These are phyloP conservation scores for Ophidiomyces ophidiicola DNA, from an alignment of 2,329 filamentous ascomycete species.

Conservation along the genomic window DNA sequence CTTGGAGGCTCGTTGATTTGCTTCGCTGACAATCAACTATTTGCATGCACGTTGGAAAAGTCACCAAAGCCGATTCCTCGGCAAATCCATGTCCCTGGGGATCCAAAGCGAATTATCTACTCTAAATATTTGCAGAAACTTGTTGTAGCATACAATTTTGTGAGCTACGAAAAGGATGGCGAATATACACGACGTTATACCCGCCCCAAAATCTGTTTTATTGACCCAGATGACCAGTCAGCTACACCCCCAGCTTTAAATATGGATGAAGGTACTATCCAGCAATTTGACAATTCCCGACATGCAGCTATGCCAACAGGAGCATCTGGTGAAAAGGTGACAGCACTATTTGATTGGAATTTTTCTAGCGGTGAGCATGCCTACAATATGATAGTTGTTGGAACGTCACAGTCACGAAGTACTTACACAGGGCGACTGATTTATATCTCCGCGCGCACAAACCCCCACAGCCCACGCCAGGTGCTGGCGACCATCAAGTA, in stretches of 20 bases:
- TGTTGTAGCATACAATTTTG: slow-evolving; percentile 36
- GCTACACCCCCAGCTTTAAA: slow-evolving; percentile 5
- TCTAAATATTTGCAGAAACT: slow-evolving; percentile 36
- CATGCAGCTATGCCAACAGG: slow-evolving; percentile 23
- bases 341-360: slow-evolving; percentile 32
- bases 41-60: slow-evolving; percentile 37
- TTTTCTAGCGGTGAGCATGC: slow-evolving; percentile 25
- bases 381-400: slow-evolving; percentile 32
- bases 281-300: slow-evolving; percentile 7
- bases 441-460: slow-evolving; percentile 27
- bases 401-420: slow-evolving; percentile 24
- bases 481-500: slow-evolving; percentile 29
- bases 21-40: slow-evolving; percentile 36
- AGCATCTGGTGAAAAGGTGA: slow-evolving; percentile 31
- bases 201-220: slow-evolving; percentile 28
- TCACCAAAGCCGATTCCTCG: slow-evolving; percentile 32
- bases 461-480: slow-evolving; percentile 18
- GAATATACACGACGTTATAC: slow-evolving; percentile 24
- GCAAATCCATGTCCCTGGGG: slow-evolving; percentile 31
- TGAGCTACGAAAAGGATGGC: slow-evolving; percentile 19
- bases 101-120: slow-evolving; percentile 34
- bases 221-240: slow-evolving; percentile 25
- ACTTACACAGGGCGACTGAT: slow-evolving; percentile 27
- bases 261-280: not conserved
- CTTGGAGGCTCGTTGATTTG: slow-evolving; percentile 37